Base-by-base conservation (phyloP, 2,329 filamentous ascomycete species). In the Monilinia fructigena region DNA sequence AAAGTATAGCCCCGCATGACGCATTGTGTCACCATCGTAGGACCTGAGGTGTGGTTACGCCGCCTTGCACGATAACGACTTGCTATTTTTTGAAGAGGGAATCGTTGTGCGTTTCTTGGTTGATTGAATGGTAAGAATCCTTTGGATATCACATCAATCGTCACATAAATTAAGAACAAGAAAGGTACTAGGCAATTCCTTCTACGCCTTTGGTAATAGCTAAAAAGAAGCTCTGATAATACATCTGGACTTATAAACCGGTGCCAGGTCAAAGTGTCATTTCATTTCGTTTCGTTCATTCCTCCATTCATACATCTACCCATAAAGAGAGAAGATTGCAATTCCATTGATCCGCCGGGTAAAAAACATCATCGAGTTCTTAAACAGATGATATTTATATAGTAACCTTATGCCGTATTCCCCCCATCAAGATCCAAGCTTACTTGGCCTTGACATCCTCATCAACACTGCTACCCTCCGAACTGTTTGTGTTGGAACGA, bases 371-470 rank as follows among this genome's bases (percentile, higher is more conserved):
- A 67, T 68, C 68, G 64, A 68, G 23, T 45, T 45, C 47, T 47
- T 54, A 47, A 26, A 42, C n/a, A 50, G 53, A 59, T 56, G 53
- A 53, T 35, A 52, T 28, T 48, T 28, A 48, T 59, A 20, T 60
- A 31, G 26, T 38, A 52, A n/a, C 26, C 14, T 54, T 48, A 38
- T 28, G 42, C 38, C 40, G 52, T 38, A 38, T 48, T 55, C 47
- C 64, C 38, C 16, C 26, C 62, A 48, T 40, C 31, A 56, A 45
- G 66, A 55, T 31, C 66, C 69, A 74, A 67, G 69, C 61, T 59
- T 68, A 81, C 77, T 82, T 83, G 67, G 76, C 71, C 66, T 74
- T 75, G 68, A 83, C 81, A 73, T 75, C 74, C 63, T 76, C 75
- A 61, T 76, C 74, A 62, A 75, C 74, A 64, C 72, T 67, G 68